phyloP scores from a whole-genome alignment of 169 alveolate species.

The Theileria annulata region DNA sequence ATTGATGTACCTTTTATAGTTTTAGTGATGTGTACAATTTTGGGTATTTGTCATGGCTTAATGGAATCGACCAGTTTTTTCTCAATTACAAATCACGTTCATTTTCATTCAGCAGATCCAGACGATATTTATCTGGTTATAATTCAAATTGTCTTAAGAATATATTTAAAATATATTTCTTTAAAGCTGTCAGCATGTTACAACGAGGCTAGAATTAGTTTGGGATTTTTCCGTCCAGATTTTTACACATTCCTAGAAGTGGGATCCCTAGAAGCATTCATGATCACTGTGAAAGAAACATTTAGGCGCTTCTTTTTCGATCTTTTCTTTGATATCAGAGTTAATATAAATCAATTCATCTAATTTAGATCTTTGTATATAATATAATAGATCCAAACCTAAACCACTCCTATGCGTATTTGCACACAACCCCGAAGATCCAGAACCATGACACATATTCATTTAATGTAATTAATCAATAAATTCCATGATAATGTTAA shows the following conservation, averaged over 20 bases:
- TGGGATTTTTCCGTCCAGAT: neutral
- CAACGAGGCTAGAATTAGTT: constrained; percentile 4
- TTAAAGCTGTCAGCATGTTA: neutral
- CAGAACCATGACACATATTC: neutral
- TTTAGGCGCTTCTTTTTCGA: neutral
- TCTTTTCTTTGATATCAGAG: neutral
- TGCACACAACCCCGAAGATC: neutral
- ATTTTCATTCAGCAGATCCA: neutral
- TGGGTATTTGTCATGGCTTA: neutral
- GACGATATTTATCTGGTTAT: neutral
- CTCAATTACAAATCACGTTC: neutral
- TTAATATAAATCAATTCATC: neutral
- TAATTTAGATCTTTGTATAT: too few relatives aligned
- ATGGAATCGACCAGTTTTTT: neutral
- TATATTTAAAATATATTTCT: neutral
- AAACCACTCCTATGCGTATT: neutral
- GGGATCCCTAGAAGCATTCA: neutral
- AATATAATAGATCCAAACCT: neutral
- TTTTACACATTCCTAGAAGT: neutral
- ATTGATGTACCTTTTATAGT: neutral
- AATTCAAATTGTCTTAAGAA: neutral
- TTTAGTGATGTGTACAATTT: neutral
- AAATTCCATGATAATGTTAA: neutral
- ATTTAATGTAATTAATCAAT: neutral
- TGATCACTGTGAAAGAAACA: neutral